Conservation (phyloP, 768 basidiomycete genomes). For the Rhodosporidiobolus sp. region DNA sequence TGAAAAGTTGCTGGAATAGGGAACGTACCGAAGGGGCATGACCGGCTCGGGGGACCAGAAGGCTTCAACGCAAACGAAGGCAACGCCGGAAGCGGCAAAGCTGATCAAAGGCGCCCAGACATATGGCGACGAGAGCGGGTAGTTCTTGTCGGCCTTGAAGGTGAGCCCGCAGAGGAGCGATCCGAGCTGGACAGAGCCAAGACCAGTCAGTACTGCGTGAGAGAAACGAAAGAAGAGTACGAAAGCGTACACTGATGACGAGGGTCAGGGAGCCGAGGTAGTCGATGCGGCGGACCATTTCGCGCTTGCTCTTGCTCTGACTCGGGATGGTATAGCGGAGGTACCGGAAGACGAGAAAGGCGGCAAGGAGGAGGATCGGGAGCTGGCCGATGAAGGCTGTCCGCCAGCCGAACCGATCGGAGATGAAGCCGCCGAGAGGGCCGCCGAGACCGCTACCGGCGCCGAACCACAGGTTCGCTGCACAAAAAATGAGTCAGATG, state of each 20-base stretch:
- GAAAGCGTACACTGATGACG: conserved; percentile 51
- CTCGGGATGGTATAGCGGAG: conserved; percentile 71
- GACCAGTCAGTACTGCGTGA: not conserved
- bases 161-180: conserved; percentile 48
- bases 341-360: conserved; percentile 67
- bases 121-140: conserved; percentile 64
- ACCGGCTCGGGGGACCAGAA: conserved; percentile 77
- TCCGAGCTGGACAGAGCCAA: conserved; percentile 33
- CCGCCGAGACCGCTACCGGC: conserved; percentile 58
- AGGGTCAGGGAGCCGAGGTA: conserved; percentile 78
- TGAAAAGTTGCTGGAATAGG: too few relatives aligned
- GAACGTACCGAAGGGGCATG: conserved; percentile 76
- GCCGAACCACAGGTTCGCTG: conserved; percentile 60
- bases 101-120: conserved; percentile 63
- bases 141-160: conserved; percentile 46
- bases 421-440: conserved; percentile 48
- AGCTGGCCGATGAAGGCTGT: conserved; percentile 76
- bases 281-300: conserved; percentile 62
- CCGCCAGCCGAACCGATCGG: conserved; percentile 58
- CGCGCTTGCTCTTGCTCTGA: conserved; percentile 33
- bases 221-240: not conserved
- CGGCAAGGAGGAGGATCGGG: conserved; percentile 70
- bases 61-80: conserved; percentile 77
- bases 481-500: not conserved
- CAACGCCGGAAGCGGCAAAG: conserved; percentile 57